Evolutionary conservation across 306 rosid species (phyloP), one percentile per base, ranked within the genome.

Genomic region (Mimosa bimucronata): DNA sequence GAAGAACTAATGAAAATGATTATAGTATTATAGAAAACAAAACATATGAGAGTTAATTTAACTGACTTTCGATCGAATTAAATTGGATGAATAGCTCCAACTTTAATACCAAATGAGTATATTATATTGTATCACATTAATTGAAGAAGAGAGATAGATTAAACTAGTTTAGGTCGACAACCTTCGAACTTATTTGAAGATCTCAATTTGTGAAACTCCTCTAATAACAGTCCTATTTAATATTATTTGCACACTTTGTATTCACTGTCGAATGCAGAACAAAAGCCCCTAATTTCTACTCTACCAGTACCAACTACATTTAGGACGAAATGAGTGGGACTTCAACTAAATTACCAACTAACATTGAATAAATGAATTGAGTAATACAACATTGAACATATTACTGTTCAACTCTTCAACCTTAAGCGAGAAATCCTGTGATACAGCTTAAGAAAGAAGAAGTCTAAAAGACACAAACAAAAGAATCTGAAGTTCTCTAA

Each of bases 351-450:
- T 12, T 21, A 65, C 10, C 52, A 61, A 78, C 58, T 57, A 29
- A 74, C 71, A 19, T n/a, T 66, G 25, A 78, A 25, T 29, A 31
- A 64, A 70, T 41, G 9, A 64, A 73, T 58, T 25, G 9, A 25
- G 31, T 12, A 69, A 69, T 46, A 66, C 64, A 78, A 7, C 45
- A 19, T 58, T 85, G 89, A 87, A 89, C 89, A 82, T 61, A 10
- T 71, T 48, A 18, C 21, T 66, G 91, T 85, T 83, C 89, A 80
- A 71, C 30, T 13, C 72, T 61, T 38, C 26, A 9, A 65, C n/a
- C 11, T 52, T 8, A n/a, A 38, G 38, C 0, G n/a, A 53, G 3
- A 18, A 48, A 13, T 46, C 53, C 19, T 18, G 5, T 15, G 9
- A 50, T 50, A 4, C 57, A 50, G 57, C 57, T 4, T 18, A 48